Base-by-base conservation (phyloP, 768 basidiomycete genomes). In the Lyophyllum semitale region DNA sequence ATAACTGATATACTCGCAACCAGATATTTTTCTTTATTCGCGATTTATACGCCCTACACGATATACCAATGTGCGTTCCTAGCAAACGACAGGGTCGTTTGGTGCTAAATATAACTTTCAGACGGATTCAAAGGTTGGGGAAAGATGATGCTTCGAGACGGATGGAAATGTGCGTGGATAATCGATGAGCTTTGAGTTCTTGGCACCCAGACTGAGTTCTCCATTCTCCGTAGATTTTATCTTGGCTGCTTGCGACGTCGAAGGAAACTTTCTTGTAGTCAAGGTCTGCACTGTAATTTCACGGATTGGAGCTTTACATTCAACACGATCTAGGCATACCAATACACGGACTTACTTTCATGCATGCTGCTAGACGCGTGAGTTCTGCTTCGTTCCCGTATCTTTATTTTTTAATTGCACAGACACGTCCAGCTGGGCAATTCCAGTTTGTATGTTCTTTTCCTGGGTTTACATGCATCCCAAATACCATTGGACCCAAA, bases 281-380 rank as follows among this genome's bases (percentile, higher is more conserved):
- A 91, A 90, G 69, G 86, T 84, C 55, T 33, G 66, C 18, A 23
- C 0, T 15, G 33, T 3, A 37, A 42, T 18, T n/a, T 59, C 32
- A 25, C 15, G 9, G 29, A 27, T 37, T 37, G 20, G 25, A 13
- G 17, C 30, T 22, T 30, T 46, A 45, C 29, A 23, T 27, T 18
- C 49, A 12, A 60, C 18, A 41, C 25, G 32, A 17, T 55, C 4
- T 32, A 88, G 84, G 90, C 92, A 17, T 93, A 89, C 66, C 80
- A 91, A 73, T 93, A 89, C 74, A 94, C 93, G 30, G 91, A 90
- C 60, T 73, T 95, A 3, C 74, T 95, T 43, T 94, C 93, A 1
- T 92, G 90, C 70, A 93, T 93, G 90, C 81, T 95, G n/a, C 84
- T 95, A 44, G 91, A 94, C 64, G 91, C 92, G 84, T 91, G 67